These are phyloP conservation scores for Cicer yamashitae DNA, from an alignment of 306 rosid species.

Conservation along the genomic window DNA sequence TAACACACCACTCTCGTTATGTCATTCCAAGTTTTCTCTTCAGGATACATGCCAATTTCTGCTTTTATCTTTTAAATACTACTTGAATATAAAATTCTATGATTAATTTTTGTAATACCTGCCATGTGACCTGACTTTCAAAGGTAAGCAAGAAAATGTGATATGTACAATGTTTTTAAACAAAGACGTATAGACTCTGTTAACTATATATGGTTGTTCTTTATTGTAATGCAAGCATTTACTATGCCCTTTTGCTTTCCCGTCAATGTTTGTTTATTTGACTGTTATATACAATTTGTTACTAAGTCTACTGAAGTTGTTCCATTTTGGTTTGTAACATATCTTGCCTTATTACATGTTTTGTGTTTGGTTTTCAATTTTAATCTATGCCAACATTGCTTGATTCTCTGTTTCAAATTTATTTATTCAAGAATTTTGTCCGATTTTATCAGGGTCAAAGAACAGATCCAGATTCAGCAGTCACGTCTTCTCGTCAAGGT, in stretches of 20 bases:
- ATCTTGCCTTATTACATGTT: conserved; percentile 28
- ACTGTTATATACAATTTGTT: not conserved
- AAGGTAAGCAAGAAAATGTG: conserved; percentile 2
- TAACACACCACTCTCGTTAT: not conserved
- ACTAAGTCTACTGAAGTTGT: not conserved
- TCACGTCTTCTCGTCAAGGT: conserved; percentile 87
- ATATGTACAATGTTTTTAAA: not conserved
- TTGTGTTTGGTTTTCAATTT: conserved; percentile 8
- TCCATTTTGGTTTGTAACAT: conserved; percentile 16
- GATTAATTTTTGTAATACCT: conserved; percentile 17
- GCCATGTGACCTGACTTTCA: not conserved
- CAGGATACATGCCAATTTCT: conserved; percentile 8
- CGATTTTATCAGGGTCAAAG: conserved; percentile 71
- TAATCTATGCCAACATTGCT: conserved; percentile 9
- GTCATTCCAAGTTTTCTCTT: conserved; percentile 23
- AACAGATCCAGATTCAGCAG: conserved; percentile 88
- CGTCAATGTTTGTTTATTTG: not conserved
- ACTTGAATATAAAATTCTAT: conserved; percentile 10
- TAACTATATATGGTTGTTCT: not conserved
- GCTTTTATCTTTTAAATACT: not conserved
- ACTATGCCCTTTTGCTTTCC: conserved; percentile 9
- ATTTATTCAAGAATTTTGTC: conserved; percentile 37
- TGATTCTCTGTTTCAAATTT: conserved; percentile 5
- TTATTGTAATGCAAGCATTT: not conserved
- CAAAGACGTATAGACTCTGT: conserved; percentile 1